These are phyloP conservation scores for Penicillium sp. DNA, from an alignment of 2,329 filamentous ascomycete genomes.

Conservation along the genomic window DNA sequence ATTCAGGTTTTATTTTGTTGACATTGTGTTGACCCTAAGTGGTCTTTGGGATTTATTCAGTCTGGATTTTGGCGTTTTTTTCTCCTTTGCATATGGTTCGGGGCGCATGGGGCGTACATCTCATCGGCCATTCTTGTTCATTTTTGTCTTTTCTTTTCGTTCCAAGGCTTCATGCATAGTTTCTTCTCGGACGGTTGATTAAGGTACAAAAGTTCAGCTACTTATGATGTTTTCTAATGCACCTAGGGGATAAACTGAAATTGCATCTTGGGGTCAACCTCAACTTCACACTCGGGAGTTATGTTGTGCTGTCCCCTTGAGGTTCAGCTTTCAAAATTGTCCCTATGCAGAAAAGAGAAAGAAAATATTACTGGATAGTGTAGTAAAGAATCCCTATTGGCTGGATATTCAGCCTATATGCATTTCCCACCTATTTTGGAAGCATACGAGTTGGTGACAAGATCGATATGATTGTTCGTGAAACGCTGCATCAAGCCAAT, in stretches of 20 bases:
- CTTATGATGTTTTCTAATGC: slow-evolving; percentile 12
- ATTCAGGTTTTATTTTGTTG: neutral
- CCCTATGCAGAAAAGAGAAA: neutral
- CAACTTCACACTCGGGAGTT: too few species aligned
- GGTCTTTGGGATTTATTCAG: neutral
- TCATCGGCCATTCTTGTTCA: slow-evolving; percentile 4
- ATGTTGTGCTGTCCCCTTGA: too few species aligned
- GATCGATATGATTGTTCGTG: too few species aligned
- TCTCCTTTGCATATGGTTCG: slow-evolving; percentile 18
- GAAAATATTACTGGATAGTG: neutral
- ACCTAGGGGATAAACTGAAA: neutral
- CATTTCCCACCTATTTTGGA: too few species aligned
- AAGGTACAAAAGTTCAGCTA: slow-evolving; percentile 18
- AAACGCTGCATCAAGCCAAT: too few species aligned
- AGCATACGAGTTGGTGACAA: too few species aligned
- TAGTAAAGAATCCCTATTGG: neutral
- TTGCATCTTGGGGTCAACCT: neutral
- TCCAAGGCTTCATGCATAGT: slow-evolving; percentile 6
- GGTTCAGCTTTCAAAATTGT: too few species aligned
- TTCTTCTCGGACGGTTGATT: slow-evolving; percentile 13
- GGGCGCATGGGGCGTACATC: slow-evolving; percentile 19
- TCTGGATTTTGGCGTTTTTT: slow-evolving; percentile 3
- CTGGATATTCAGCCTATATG: too few species aligned
- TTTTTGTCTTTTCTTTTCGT: neutral
- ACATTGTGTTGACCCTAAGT: neutral